Evolutionary conservation across 1,284 basidiomycete species (phyloP), one percentile per base, ranked within the genome.

Genomic region (Microstroma glucosiphilum): DNA sequence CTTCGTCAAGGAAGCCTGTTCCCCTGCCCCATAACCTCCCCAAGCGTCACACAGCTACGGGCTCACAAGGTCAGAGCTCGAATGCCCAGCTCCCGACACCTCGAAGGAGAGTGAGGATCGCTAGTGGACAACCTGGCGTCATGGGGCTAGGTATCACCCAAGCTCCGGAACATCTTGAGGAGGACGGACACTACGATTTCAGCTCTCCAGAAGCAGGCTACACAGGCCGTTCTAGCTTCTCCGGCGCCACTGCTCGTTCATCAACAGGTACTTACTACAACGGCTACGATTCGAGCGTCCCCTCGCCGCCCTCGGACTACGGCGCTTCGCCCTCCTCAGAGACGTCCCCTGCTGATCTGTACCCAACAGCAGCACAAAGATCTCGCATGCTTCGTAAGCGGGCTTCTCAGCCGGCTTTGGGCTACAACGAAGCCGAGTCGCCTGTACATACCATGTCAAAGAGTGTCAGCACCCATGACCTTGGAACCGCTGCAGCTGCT

Each of bases 111-210:
- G 72, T 73, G 9, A 67, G 70, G 30, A 72, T 73, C 53, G 72
- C 71, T 8, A 67, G 65, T n/a, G 72, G 72, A 6, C 67, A 69
- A 48, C 72, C 72, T 0, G 46, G 41, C 30, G 60, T 72, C 43
- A 53, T 73, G 1, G 72, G 72, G 2, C 64, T 66, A 41, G 69
- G 66, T 15, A 64, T 67, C 8, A 46, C 37, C 37, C 59, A 60
- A 25, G 23, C 56, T 9, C 21, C 51, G 46, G 30, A 37, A 9
- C 30, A 37, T 9, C 30, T 4, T 37, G 30, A 37, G 9, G 30
- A 37, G 9, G 30, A 37, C 43, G 51, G 6, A 30, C 53, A 57
- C 23, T 51, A 60, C 56, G 30, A 26, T 40, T 21, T 57, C 54
- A 57, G 25, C 21, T 56, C 53, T 55, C 59, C 59, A 15, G 53